A percentile compares a stretch with the other conserved stretches of the same genome.
Evolutionary conservation across 768 basidiomycete species (phyloP).

Genomic region (Tulasnella sp.): DNA sequence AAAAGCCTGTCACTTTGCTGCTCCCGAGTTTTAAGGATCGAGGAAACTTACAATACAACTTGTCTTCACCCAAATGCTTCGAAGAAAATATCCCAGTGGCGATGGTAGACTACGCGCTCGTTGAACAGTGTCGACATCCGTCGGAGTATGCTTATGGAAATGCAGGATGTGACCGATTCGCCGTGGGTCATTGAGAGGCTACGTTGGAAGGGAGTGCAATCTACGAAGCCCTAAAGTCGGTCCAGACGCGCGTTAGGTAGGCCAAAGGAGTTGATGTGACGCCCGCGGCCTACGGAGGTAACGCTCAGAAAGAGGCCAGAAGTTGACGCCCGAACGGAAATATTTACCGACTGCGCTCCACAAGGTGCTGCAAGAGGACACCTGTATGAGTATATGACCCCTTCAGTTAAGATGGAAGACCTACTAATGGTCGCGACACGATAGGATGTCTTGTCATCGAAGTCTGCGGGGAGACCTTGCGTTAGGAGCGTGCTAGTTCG

Average conservation of each 20-base stretch:
- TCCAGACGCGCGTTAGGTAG: constrained; percentile 11
- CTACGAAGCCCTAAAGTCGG: constrained; percentile 7
- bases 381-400: neutral
- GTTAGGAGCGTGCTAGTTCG: neutral
- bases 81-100: constrained; percentile 25
- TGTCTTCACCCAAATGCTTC: neutral
- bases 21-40: too few relatives aligned
- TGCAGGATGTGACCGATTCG: neutral
- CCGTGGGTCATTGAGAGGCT: neutral
- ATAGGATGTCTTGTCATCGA: neutral
- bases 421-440: constrained; percentile 8
- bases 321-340: neutral
- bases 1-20: neutral
- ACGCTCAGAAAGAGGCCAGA: neutral
- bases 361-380: neutral
- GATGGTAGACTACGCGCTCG: constrained; percentile 15
- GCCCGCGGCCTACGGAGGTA: constrained; percentile 7
- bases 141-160: neutral
- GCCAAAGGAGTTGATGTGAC: constrained; percentile 20
- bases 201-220: neutral
- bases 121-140: constrained; percentile 4
- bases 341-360: constrained; percentile 18
- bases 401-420: neutral
- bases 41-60: neutral
- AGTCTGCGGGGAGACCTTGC: neutral